These are phyloP conservation scores for Lagenaria siceraria DNA, from an alignment of 306 rosid genomes.

Conservation along the genomic window DNA sequence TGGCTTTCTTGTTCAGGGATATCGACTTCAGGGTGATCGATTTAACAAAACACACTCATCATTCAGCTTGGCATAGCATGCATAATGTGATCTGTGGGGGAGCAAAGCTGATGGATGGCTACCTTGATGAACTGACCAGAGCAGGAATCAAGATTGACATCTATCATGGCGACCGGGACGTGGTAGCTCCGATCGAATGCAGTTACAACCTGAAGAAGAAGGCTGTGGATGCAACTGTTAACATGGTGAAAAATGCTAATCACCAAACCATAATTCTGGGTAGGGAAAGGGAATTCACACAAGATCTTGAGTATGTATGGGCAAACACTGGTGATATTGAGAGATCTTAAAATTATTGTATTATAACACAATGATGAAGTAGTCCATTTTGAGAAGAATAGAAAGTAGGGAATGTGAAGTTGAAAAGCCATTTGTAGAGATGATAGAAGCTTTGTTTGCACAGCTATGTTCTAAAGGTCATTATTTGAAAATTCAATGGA, in stretches of 20 bases:
- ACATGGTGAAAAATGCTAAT: slow-evolving; percentile 37
- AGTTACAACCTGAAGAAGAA: slow-evolving; percentile 27
- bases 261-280: slow-evolving; percentile 44
- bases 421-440: neutral
- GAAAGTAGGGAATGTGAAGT: neutral
- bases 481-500: neutral
- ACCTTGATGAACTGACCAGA: slow-evolving; percentile 28
- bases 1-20: slow-evolving; percentile 19
- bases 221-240: slow-evolving; percentile 39
- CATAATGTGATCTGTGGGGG: slow-evolving; percentile 84
- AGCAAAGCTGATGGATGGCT: slow-evolving; percentile 34
- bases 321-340: neutral
- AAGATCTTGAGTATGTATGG: slow-evolving; percentile 34
- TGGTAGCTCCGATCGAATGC: slow-evolving; percentile 44
- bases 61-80: slow-evolving; percentile 83
- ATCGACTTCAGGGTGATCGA: slow-evolving; percentile 34
- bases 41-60: slow-evolving; percentile 72
- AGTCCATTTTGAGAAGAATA: neutral
- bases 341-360: neutral
- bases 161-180: slow-evolving; percentile 54
- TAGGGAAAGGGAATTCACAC: slow-evolving; percentile 44
- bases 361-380: neutral
- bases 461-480: neutral
- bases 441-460: neutral
- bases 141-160: slow-evolving; percentile 39